Base-by-base conservation (phyloP, 495 filamentous ascomycete genomes). In the Aspergillus asperescens region DNA sequence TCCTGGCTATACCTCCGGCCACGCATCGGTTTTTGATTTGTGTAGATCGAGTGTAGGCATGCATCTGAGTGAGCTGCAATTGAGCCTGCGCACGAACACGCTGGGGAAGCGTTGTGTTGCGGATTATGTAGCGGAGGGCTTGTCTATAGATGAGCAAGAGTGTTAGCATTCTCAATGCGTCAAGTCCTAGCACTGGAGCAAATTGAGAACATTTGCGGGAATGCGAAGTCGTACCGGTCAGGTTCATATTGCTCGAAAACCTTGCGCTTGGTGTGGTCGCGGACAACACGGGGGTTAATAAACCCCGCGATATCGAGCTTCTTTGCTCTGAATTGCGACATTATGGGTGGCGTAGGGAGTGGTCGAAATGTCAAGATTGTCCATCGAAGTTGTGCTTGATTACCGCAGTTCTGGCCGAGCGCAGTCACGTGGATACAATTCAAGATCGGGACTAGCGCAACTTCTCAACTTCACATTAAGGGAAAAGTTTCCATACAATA, bases 21-120 rank as follows among this genome's bases (percentile, higher is more conserved):
- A 95, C 83, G 72, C 94, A 97, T 47, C 93, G 77, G 67, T 96
- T 96, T 68, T 84, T 83, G 65, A 98, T 90, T 74, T 96, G 90
- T 44, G 93, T 96, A 22, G 87, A 80, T 40, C 90, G 80, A 12
- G 94, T 97, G 69, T 96, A 95, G 77, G 79, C 77, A 71, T 96
- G 88, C 94, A 96, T 97, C 70, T 90, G 83, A 8, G 88, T 83
- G 44, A 98, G 80, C 70, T 96, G 83, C 23, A 98, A 77, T 74
- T 96, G 91, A 32, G 94, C 93, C 65, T 90, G 86, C 48, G 88
- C 90, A 56, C 93, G 84, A 20, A 82, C 82, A 56, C 91, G 83
- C 42, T 81, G 75, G 6, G 90, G 84, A 16, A 98, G 85, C 8
- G 81, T 84, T 22, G 90, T 92, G 70, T 98, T 98, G 66, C 86